Base-by-base conservation (phyloP, 768 basidiomycete species). In the Pulveroboletus sp. region DNA sequence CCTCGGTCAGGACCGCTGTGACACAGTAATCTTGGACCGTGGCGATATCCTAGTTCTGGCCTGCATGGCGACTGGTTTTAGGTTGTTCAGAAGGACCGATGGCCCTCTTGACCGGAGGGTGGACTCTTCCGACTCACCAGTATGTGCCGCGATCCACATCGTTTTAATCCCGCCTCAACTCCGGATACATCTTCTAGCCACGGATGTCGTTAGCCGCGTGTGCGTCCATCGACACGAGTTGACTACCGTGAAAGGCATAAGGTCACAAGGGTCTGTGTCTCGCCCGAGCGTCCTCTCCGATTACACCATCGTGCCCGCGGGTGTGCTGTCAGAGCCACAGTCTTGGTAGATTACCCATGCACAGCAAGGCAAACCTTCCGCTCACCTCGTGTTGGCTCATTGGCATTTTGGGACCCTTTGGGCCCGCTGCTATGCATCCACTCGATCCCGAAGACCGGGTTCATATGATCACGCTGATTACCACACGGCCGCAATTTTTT, bases 331-430 rank as follows among this genome's bases (percentile, higher is more conserved):
- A 29, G 39, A 41, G 16, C 33, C 45, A 41, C 36, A 51, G 45
- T 36, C 25, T 45, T 7, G 40, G 46, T 44, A 35, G 39, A 23
- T 37, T 27, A 27, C 40, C 29, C 24, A 38, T 19, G 51, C 52
- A 40, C 36, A 40, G 32, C 57, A 35, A 33, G 24, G 38, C 9
- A 17, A 47, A 13, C 47, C 43, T 44, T 48, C 37, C 40, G 17
- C 50, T 51, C 31, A 25, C 59, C 62, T 48, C 62, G 34, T 64
- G 62, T 50, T 29, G 34, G 38, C 23, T 24, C 29, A 33, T 42
- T 40, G 21, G 32, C 21, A 6, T 33, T 34, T 38, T 25, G 12
- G 17, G 25, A 25, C 36, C 23, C 40, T 44, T 48, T 38, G 31
- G 43, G 14, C 19, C 46, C 50, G 37, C 55, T 36, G 34, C 43